Evolutionary conservation across 2,329 filamentous ascomycete species (phyloP), one percentile per base, ranked within the genome.

Genomic region (Fusarium anthophilum): DNA sequence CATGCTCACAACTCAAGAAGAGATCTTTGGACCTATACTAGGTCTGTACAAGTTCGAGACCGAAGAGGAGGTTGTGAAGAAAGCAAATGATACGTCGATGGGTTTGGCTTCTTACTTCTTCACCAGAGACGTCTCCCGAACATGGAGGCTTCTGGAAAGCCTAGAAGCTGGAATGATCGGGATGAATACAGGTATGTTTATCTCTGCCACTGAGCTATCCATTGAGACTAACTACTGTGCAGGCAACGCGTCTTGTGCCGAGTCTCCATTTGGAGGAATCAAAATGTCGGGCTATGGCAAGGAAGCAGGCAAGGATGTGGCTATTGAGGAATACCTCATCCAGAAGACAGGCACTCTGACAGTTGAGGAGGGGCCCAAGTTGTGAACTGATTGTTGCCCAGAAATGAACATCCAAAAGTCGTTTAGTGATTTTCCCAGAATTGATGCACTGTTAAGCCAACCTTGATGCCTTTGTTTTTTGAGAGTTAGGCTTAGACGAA

Each of bases 311-410:
- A 85, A 84, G 61, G 84, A 85, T 28, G 79, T 84, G 11, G 84
- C 83, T 0, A 79, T 85, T 17, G 80, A 84, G 35, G 84, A 86
- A 63, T 86, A 83, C 20, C 76, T 85, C 8, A 79, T 85, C 20
- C 82, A 82, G 2, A 86, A 86, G 73, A 84, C 82, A 2, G 70
- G 69, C 1, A 73, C 70, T 2, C 10, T 73, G 3, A 62, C 63
- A 1, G 8, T 73, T 6, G 66, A 57, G 4, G 61, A 35, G 3
- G 38, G n/a, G 3, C 14, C 38, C 5, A 43, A 56, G 38, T 22
- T 56, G 15, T 56, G 7, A 32, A 4, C 8, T 24, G 17, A 15
- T 18, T 22, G 2, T 30, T 30, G 30, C 1, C 30, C 30, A 30
- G 30, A 30, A 30, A 30, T 30, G 30, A 12, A 30, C 11, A 30